These are phyloP conservation scores for Penicillium diatomitis DNA, from an alignment of 495 filamentous ascomycete genomes.

Conservation along the genomic window DNA sequence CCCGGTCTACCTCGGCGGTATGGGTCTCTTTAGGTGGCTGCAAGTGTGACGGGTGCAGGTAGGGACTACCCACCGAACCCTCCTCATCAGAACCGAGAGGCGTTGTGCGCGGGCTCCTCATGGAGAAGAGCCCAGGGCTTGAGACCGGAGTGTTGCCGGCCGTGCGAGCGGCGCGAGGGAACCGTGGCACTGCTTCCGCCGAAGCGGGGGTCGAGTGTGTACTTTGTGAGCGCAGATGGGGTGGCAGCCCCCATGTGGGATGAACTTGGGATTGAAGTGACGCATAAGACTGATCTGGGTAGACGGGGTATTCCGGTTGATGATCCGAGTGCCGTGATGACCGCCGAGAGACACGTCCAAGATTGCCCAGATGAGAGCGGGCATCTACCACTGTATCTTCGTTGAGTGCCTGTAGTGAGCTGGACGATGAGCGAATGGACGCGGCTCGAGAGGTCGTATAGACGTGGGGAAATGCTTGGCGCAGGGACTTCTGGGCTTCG, in stretches of 20 bases:
- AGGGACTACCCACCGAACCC: conserved; percentile 41
- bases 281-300: conserved; percentile 46
- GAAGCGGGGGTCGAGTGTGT: conserved; percentile 8
- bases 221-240: conserved; percentile 31
- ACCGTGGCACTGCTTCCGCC: conserved; percentile 28
- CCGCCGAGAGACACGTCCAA: conserved; percentile 20
- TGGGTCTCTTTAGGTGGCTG: conserved; percentile 67
- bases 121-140: conserved; percentile 57
- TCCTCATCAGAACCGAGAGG: conserved; percentile 41
- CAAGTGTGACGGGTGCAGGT: conserved; percentile 55
- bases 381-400: conserved; percentile 36
- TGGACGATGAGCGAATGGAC: conserved; percentile 38
- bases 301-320: conserved; percentile 36
- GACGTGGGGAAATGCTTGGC: conserved; percentile 31
- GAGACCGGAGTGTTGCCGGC: conserved; percentile 59
- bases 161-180: conserved; percentile 33
- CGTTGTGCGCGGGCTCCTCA: conserved; percentile 37
- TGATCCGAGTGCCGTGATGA: conserved; percentile 24
- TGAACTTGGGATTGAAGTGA: conserved; percentile 41
- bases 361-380: conserved; percentile 24
- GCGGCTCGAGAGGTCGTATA: conserved; percentile 31
- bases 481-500: conserved; percentile 28
- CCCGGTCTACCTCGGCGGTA: conserved; percentile 78
- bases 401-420: conserved; percentile 38
- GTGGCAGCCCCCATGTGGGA: conserved; percentile 32